Conservation (phyloP, 1,284 basidiomycete genomes). For the Schizophyllum amplum region DNA sequence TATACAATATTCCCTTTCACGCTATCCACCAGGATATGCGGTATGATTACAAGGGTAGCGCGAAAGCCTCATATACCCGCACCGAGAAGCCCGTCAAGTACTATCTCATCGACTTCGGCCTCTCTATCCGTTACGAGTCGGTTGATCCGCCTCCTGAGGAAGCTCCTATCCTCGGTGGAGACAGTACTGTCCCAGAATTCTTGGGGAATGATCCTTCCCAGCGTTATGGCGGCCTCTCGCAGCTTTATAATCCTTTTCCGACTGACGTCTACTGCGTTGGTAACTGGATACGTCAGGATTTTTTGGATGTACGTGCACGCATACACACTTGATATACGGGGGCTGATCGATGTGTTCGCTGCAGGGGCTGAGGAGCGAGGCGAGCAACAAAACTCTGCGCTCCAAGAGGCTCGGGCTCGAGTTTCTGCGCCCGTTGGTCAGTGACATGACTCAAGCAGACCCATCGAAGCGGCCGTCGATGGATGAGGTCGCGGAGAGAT, state of each 20-base stretch:
- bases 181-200: constrained; percentile 25
- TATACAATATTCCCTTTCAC: too few species aligned
- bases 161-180: constrained; percentile 26
- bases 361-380: not conserved
- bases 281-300: not conserved
- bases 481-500: constrained; percentile 23
- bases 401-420: constrained; percentile 19
- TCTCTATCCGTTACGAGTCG: constrained; percentile 21
- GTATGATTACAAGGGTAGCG: too few species aligned
- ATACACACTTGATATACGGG: too few species aligned
- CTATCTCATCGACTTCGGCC: constrained; percentile 23
- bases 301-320: not conserved
- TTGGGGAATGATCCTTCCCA: too few species aligned
- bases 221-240: too few species aligned
- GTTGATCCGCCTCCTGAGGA: constrained; percentile 11
- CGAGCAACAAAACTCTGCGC: not conserved
- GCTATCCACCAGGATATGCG: too few species aligned
- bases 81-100: constrained; percentile 25
- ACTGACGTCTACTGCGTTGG: constrained; percentile 1
- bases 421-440: constrained; percentile 23
- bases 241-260: not conserved
- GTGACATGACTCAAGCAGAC: constrained; percentile 24
- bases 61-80: constrained; percentile 17
- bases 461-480: constrained; percentile 26
- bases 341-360: too few species aligned